phyloP scores from a whole-genome alignment of 352 stramenopile species.

The Globisporangium sylvaticum region DNA sequence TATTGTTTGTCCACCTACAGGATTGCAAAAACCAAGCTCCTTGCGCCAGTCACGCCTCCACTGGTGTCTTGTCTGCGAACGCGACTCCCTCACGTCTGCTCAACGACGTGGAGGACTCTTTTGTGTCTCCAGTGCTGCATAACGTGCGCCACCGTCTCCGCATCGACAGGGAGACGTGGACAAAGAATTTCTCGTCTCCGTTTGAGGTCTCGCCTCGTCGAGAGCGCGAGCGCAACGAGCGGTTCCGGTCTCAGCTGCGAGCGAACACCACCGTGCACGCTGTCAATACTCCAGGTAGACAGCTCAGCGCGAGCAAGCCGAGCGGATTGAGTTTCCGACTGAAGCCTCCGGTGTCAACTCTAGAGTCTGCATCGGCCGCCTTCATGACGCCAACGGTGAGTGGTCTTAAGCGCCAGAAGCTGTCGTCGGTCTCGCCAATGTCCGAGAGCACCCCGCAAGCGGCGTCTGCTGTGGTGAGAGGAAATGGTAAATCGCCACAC shows the following conservation, averaged over 20 bases:
- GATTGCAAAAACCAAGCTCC: conserved; percentile 80
- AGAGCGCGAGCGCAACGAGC: conserved; percentile 45
- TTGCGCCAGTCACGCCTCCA: conserved; percentile 35
- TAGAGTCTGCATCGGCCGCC: not conserved
- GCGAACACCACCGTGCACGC: conserved; percentile 13
- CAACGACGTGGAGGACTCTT: conserved; percentile 43
- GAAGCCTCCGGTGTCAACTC: conserved; percentile 10
- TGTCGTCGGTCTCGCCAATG: conserved; percentile 26
- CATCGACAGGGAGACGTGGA: conserved; percentile 67
- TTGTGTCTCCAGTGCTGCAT: conserved; percentile 58
- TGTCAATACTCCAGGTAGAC: not conserved
- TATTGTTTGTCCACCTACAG: conserved; percentile 19
- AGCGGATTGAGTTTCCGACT: conserved; percentile 19
- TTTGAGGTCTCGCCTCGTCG: conserved; percentile 53
- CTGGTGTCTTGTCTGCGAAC: conserved; percentile 18
- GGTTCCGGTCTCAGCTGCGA: conserved; percentile 43
- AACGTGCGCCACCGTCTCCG: conserved; percentile 53
- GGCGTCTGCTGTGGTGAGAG: not conserved
- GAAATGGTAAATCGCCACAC: not conserved
- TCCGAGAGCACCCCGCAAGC: conserved; percentile 17
- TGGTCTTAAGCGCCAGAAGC: conserved; percentile 13
- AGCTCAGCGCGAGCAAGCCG: not conserved
- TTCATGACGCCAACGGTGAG: conserved; percentile 13
- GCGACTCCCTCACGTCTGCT: conserved; percentile 21
- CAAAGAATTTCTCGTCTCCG: conserved; percentile 62